These are phyloP conservation scores for Scalesia atractyloides DNA, from an alignment of 129 eudicot genomes.

Conservation along the genomic window DNA sequence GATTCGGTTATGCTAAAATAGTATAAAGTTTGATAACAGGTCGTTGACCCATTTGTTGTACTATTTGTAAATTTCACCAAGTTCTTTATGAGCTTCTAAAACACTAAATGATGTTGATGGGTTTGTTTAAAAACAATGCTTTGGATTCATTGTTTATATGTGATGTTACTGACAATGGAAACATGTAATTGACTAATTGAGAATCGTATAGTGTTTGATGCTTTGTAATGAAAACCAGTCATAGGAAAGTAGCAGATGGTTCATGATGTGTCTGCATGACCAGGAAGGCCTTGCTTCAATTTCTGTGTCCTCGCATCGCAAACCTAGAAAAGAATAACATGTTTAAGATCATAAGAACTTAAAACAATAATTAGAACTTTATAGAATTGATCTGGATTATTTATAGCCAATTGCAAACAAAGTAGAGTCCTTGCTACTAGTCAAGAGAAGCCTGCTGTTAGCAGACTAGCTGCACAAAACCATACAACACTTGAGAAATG, in stretches of 20 bases:
- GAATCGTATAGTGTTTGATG: neutral
- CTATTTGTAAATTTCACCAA: neutral
- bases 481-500: conserved; percentile 12
- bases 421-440: conserved; percentile 80
- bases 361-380: neutral
- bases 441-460: too few species aligned
- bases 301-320: conserved; percentile 88
- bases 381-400: neutral
- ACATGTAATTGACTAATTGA: neutral
- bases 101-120: neutral
- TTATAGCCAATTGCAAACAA: neutral
- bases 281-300: conserved; percentile 95
- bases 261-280: conserved; percentile 72
- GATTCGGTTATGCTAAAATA: neutral
- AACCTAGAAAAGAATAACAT: conserved; percentile 51
- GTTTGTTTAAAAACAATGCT: neutral
- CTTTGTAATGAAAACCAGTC: neutral
- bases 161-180: neutral
- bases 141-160: conserved; percentile 1
- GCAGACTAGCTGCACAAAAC: conserved; percentile 88
- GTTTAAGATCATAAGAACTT: neutral
- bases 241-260: neutral
- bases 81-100: neutral
- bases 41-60: neutral
- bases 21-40: neutral